Percentiles rank a stretch among this genome's conserved stretches.
These are phyloP conservation scores for Colletotrichum aenigma DNA, from an alignment of 2,329 filamentous ascomycete genomes.

Conservation along the genomic window DNA sequence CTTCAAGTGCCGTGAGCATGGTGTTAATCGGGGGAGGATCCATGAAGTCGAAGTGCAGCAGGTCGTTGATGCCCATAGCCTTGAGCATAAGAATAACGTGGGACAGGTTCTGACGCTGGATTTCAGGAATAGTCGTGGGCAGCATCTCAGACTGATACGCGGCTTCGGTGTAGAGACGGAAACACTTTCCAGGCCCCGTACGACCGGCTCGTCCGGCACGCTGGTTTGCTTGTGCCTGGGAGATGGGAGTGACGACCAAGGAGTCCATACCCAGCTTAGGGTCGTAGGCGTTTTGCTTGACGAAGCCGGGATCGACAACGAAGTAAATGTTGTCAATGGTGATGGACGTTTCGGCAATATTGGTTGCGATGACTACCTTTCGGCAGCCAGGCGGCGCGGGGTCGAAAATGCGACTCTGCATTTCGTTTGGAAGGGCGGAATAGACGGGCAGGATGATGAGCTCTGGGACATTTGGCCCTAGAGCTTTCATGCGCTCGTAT, in stretches of 20 bases:
- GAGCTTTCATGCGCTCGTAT: constrained; percentile 93
- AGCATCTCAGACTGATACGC: constrained; percentile 98
- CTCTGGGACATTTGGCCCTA: constrained; percentile 90
- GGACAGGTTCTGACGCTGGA: constrained; percentile 91
- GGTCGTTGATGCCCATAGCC: constrained; percentile 98
- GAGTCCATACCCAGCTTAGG: constrained; percentile 98
- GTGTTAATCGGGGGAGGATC: constrained; percentile 97
- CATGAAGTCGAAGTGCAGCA: constrained; percentile 99
- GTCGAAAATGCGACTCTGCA: constrained; percentile 94
- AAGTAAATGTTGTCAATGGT: constrained; percentile 98
- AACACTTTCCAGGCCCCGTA: constrained; percentile 95
- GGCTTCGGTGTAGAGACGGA: constrained; percentile 92
- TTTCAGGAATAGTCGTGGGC: constrained; percentile 93
- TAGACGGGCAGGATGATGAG: constrained; percentile 96
- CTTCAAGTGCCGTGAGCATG: constrained; percentile 94
- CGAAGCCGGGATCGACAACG: constrained; percentile 95
- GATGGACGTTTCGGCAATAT: constrained; percentile 97
- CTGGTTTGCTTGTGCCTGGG: constrained; percentile 95
- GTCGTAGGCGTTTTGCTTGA: constrained; percentile 97
- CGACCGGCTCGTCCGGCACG: constrained; percentile 89
- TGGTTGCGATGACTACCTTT: constrained; percentile 97
- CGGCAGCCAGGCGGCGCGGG: constrained; percentile 83
- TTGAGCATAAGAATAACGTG: constrained; percentile 97
- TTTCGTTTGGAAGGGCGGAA: constrained; percentile 88
- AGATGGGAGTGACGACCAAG: constrained; percentile 93